Percentiles rank a stretch among this genome's conserved stretches.
Evolutionary conservation across 2,329 filamentous ascomycete species (phyloP).

Genomic region (Curvularia hawaiiensis): DNA sequence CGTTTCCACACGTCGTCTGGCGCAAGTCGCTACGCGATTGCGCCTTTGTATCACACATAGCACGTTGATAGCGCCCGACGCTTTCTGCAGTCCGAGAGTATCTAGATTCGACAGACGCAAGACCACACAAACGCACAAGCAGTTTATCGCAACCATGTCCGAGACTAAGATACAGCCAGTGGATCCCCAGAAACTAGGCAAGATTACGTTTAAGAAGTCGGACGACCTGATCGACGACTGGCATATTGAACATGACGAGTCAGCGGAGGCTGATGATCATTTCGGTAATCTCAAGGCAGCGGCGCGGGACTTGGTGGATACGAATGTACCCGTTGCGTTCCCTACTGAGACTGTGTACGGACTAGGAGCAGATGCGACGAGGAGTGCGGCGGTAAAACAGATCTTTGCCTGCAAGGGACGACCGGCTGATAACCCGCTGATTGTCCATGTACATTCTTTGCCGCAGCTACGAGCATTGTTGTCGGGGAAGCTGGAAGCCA

Average conservation of each 20-base stretch:
- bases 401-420: slow-evolving; percentile 91
- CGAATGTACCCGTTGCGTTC: slow-evolving; percentile 83
- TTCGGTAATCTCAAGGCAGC: slow-evolving; percentile 64
- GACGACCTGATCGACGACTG: slow-evolving; percentile 46
- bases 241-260: slow-evolving; percentile 37
- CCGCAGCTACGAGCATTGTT: slow-evolving; percentile 73
- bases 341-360: slow-evolving; percentile 98
- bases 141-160: slow-evolving; percentile 26
- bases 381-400: slow-evolving; percentile 80
- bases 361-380: slow-evolving; percentile 92
- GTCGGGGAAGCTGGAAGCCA: slow-evolving; percentile 19
- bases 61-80: slow-evolving; percentile 30
- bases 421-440: slow-evolving; percentile 93
- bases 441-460: slow-evolving; percentile 86
- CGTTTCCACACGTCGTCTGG: slow-evolving; percentile 30
- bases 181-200: slow-evolving; percentile 48
- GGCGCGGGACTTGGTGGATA: slow-evolving; percentile 67
- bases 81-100: slow-evolving; percentile 5
- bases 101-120: background rate
- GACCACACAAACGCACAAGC: slow-evolving; percentile 8
- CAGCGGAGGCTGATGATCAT: slow-evolving; percentile 54
- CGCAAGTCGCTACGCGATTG: slow-evolving; percentile 31
- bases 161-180: slow-evolving; percentile 47
- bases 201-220: slow-evolving; percentile 36
- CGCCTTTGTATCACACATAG: slow-evolving; percentile 18